Percentiles rank a stretch among this genome's conserved stretches.
Conservation (phyloP, 108 stramenopile species). For the Nitzschia putrida region DNA sequence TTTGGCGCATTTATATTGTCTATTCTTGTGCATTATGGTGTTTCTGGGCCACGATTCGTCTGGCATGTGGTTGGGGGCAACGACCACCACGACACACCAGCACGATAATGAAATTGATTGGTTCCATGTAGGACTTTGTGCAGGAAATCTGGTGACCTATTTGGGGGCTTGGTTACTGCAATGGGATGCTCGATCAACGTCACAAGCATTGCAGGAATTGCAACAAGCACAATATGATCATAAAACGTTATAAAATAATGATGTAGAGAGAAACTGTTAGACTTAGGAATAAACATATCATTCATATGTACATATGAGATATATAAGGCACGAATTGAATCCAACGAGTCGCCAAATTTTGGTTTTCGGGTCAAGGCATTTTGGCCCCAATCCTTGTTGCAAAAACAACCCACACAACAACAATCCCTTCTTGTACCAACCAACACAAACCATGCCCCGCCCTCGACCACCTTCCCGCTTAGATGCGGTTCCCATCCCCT, state of each 20-base stretch:
- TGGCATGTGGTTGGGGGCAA: too few relatives aligned
- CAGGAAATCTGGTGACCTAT: conserved; percentile 35
- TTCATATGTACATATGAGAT: background rate
- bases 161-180: conserved; percentile 20
- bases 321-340: background rate
- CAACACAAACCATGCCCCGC: conserved; percentile 12
- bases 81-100: too few relatives aligned
- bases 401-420: background rate
- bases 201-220: conserved; percentile 18
- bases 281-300: background rate
- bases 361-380: background rate
- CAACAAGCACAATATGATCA: conserved; percentile 33
- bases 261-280: background rate
- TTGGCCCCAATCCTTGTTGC: background rate
- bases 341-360: background rate
- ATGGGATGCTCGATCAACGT: conserved; percentile 35
- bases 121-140: conserved; percentile 32
- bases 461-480: conserved; percentile 50
- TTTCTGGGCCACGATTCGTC: too few relatives aligned
- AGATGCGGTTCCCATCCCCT: conserved; percentile 52
- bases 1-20: too few relatives aligned
- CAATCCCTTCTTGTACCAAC: background rate
- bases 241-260: conserved; percentile 21
- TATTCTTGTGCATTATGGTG: too few relatives aligned
- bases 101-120: background rate